phyloP scores from a whole-genome alignment of 176 grass and related monocot species.

The Zoysia japonica region DNA sequence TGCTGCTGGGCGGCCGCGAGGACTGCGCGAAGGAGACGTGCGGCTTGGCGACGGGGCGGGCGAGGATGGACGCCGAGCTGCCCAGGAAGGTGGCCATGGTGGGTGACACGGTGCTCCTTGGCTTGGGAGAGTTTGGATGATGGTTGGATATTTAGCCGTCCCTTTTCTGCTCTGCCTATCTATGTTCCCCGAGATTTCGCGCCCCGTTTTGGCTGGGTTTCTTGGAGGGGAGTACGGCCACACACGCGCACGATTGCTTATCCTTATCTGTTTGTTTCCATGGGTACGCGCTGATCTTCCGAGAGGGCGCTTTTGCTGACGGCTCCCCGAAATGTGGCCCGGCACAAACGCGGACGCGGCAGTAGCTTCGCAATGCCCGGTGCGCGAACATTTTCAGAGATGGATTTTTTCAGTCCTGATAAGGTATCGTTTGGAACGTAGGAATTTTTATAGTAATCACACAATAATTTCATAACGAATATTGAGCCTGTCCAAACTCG shows the following conservation, averaged over 20 bases:
- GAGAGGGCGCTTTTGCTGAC: no score
- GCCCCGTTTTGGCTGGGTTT: neutral
- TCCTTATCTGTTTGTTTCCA: neutral
- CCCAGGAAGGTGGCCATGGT: conserved; percentile 76
- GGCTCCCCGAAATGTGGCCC: no score
- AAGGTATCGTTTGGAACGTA: no score
- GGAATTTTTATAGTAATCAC: no score
- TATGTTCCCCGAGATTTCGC: neutral
- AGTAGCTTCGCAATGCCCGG: no score
- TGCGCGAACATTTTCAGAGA: no score
- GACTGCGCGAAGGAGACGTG: conserved; percentile 73
- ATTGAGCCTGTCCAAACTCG: no score
- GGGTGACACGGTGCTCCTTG: neutral
- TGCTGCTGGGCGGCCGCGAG: conserved; percentile 46
- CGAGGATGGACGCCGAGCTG: conserved; percentile 62
- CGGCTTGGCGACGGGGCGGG: conserved; percentile 53
- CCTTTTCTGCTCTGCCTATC: neutral
- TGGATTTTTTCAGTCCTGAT: no score
- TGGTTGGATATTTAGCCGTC: conserved; percentile 13
- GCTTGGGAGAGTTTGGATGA: neutral
- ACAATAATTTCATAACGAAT: no score
- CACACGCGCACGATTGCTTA: neutral
- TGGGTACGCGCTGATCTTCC: no score
- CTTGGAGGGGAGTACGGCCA: conserved; percentile 26
- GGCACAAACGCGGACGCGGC: no score